A percentile compares a stretch with the other conserved stretches of the same genome.
phyloP scores from a whole-genome alignment of 2,329 filamentous ascomycete genomes.

The Penicillium sp. region DNA sequence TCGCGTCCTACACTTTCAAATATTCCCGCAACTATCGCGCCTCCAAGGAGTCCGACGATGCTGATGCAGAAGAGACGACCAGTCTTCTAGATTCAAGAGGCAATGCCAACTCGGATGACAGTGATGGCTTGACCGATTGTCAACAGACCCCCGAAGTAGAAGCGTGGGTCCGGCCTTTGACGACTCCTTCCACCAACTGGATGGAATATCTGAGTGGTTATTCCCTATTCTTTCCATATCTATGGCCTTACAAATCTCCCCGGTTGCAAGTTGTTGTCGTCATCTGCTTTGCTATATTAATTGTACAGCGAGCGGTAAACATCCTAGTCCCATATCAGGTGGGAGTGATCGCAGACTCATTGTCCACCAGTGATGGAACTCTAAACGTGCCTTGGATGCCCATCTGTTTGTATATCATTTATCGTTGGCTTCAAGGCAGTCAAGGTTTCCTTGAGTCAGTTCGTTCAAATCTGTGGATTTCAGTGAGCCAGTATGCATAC shows the following conservation, averaged over 20 bases:
- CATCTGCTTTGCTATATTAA: constrained; percentile 75
- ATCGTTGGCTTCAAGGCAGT: constrained; percentile 73
- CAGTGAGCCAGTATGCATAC: constrained; percentile 90
- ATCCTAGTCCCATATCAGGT: constrained; percentile 77
- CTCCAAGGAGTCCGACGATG: not conserved
- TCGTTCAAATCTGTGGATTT: constrained; percentile 85
- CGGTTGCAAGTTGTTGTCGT: constrained; percentile 73
- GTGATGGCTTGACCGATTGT: not conserved
- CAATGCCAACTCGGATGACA: not conserved
- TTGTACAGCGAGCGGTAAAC: constrained; percentile 77
- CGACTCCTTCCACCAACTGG: constrained; percentile 83
- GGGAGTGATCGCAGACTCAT: constrained; percentile 64
- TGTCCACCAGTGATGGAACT: constrained; percentile 42
- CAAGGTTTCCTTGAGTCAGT: constrained; percentile 66
- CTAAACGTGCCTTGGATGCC: constrained; percentile 60
- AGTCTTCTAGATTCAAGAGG: not conserved
- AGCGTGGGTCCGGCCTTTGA: constrained; percentile 86
- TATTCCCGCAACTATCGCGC: constrained; percentile 6
- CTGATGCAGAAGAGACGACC: not conserved
- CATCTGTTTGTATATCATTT: constrained; percentile 71
- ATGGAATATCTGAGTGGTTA: constrained; percentile 90
- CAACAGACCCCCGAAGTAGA: not conserved
- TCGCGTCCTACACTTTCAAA: constrained; percentile 58
- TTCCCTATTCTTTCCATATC: constrained; percentile 69
- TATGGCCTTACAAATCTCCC: constrained; percentile 71